Conservation (phyloP, 306 rosid genomes). For the Rosa persica region DNA sequence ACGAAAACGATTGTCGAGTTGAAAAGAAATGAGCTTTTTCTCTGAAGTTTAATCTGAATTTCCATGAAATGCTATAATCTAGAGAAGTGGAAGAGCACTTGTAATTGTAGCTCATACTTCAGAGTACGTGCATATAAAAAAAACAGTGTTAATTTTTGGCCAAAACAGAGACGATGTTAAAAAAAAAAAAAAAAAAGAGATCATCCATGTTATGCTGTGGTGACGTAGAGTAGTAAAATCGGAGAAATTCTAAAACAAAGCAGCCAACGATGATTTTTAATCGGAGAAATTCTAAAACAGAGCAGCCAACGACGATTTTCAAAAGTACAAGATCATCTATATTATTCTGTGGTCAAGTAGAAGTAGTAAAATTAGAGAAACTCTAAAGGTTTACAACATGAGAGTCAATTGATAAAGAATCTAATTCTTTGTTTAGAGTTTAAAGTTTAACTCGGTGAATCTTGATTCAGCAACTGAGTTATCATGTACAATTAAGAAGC, state of each 20-base stretch:
- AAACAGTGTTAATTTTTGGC: no score
- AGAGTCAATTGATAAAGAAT: background rate
- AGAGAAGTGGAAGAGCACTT: background rate
- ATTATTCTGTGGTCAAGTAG: no score
- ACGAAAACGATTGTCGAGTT: background rate
- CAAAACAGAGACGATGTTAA: no score
- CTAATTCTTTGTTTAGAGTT: background rate
- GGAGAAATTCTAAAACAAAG: no score
- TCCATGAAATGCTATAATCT: background rate
- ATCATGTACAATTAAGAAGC: background rate
- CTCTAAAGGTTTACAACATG: background rate
- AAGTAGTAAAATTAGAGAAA: no score
- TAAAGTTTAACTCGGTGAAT: background rate
- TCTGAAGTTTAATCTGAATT: conserved; percentile 24
- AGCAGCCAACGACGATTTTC: no score
- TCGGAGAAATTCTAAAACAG: no score
- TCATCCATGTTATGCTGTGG: no score
- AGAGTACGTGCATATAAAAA: background rate
- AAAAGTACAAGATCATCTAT: no score
- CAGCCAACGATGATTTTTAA: no score
- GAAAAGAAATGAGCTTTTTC: background rate
- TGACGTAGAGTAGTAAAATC: no score
- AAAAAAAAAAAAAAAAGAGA: no score
- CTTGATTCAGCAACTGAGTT: background rate
- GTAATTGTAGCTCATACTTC: background rate